phyloP scores from a whole-genome alignment of 1,284 basidiomycete species.

The Malassezia sp. region DNA sequence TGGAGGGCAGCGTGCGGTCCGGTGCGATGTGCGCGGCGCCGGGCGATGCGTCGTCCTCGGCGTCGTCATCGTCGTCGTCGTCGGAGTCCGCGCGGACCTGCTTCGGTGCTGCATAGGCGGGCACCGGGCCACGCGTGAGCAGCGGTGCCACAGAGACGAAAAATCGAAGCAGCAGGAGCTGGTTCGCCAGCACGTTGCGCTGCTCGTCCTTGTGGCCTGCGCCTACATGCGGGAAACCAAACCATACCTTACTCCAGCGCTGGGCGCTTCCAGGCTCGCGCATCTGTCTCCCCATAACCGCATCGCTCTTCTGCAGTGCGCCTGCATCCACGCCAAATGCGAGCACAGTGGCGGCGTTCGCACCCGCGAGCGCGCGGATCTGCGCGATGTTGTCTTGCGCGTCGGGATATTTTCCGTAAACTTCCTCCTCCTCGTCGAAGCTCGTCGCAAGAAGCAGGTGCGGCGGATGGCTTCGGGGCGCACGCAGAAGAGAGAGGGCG shows the following conservation, averaged over 20 bases:
- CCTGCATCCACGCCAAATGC: conserved; percentile 77
- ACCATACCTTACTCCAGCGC: conserved; percentile 69
- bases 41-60: conserved; percentile 11
- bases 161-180: conserved; percentile 73
- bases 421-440: conserved; percentile 68
- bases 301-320: conserved; percentile 56
- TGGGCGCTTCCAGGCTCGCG: too few species aligned
- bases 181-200: conserved; percentile 83
- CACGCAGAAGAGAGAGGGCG: conserved; percentile 59
- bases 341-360: conserved; percentile 57
- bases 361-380: conserved; percentile 32
- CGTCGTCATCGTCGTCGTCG: conserved; percentile 19
- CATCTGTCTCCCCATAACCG: conserved; percentile 33
- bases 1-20: not conserved
- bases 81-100: conserved; percentile 32
- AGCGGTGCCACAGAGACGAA: conserved; percentile 61
- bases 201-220: conserved; percentile 88
- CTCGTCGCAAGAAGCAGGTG: conserved; percentile 71
- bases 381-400: conserved; percentile 56
- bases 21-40: conserved; percentile 1
- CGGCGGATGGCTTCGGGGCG: conserved; percentile 50
- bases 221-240: conserved; percentile 96
- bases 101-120: conserved; percentile 22
- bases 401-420: conserved; percentile 74
- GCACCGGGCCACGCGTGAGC: conserved; percentile 49